phyloP scores from a whole-genome alignment of 108 stramenopile species.

The Cyclotella sp. region DNA sequence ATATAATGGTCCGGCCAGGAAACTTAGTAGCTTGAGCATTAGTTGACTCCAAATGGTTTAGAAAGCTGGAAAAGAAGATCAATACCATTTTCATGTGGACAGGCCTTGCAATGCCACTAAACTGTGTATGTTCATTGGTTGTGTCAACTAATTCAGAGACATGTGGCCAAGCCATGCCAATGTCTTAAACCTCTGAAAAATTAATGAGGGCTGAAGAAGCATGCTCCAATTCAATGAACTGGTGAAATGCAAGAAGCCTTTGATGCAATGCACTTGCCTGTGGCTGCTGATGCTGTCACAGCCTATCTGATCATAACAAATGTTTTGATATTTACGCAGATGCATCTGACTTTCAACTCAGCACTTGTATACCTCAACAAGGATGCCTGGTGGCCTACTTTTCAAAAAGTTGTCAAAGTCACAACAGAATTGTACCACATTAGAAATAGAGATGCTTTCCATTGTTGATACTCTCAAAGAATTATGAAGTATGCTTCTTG shows the following conservation, averaged over 20 bases:
- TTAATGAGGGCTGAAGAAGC: conserved; percentile 1
- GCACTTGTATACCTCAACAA: too few species aligned
- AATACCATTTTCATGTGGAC: conserved; percentile 1
- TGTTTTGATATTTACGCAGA: too few species aligned
- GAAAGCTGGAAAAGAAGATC: too few species aligned
- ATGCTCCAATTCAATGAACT: conserved; percentile 1
- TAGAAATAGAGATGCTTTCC: not conserved
- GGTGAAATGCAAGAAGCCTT: conserved; percentile 21
- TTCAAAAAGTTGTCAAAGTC: conserved; percentile 24
- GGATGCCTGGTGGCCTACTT: not conserved
- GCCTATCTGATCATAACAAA: too few species aligned
- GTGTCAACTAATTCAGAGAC: conserved; percentile 44
- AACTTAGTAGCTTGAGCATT: too few species aligned
- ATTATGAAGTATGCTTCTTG: not conserved
- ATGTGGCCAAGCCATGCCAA: conserved; percentile 54
- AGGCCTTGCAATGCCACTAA: conserved; percentile 34
- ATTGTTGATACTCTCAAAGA: not conserved
- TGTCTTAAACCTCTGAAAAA: conserved; percentile 46
- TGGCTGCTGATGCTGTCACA: conserved; percentile 21
- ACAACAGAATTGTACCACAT: conserved; percentile 16
- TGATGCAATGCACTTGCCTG: conserved; percentile 28
- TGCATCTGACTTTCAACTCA: too few species aligned
- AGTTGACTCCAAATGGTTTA: too few species aligned
- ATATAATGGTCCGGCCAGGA: too few species aligned
- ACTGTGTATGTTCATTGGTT: conserved; percentile 49